These are phyloP conservation scores for Malassezia psittaci DNA, from an alignment of 1,284 basidiomycete genomes.

Conservation along the genomic window DNA sequence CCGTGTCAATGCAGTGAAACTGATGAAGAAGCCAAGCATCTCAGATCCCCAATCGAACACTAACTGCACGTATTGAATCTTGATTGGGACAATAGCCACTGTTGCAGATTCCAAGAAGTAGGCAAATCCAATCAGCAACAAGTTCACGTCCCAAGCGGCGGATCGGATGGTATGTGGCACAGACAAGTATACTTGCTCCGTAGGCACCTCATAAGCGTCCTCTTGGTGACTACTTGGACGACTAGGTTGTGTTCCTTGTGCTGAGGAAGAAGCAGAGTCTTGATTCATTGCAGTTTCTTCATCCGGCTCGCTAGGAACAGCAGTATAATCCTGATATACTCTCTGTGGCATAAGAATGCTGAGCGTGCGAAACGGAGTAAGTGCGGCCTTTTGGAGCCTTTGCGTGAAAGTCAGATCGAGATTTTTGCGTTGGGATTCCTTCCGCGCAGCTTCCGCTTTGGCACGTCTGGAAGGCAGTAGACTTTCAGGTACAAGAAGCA, in stretches of 20 bases:
- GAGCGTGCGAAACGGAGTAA: constrained; percentile 11
- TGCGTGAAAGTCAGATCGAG: background rate
- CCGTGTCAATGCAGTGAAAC: constrained; percentile 29
- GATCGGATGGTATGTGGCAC: constrained; percentile 21
- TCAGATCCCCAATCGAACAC: constrained; percentile 38
- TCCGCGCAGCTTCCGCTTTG: background rate
- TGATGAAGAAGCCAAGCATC: constrained; percentile 38
- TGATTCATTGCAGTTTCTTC: background rate
- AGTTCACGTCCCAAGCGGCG: constrained; percentile 30
- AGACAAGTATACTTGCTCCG: constrained; percentile 25
- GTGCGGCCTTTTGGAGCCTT: background rate
- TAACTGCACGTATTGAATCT: constrained; percentile 39
- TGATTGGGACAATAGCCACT: constrained; percentile 38
- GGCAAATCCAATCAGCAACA: constrained; percentile 34
- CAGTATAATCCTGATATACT: constrained; percentile 20
- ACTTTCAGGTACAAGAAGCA: constrained; percentile 38
- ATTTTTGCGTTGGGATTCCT: background rate
- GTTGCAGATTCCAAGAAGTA: constrained; percentile 35
- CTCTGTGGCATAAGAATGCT: background rate
- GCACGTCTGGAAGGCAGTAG: background rate
- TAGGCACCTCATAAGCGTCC: background rate
- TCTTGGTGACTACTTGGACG: too few relatives aligned
- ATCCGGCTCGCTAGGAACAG: constrained; percentile 12
- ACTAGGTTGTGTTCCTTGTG: too few relatives aligned
- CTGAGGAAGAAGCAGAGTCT: background rate